Evolutionary conservation across 352 stramenopile genomes (phyloP), one percentile per base, ranked within the genome.

Genomic region (Phytophthora pinifolia): DNA sequence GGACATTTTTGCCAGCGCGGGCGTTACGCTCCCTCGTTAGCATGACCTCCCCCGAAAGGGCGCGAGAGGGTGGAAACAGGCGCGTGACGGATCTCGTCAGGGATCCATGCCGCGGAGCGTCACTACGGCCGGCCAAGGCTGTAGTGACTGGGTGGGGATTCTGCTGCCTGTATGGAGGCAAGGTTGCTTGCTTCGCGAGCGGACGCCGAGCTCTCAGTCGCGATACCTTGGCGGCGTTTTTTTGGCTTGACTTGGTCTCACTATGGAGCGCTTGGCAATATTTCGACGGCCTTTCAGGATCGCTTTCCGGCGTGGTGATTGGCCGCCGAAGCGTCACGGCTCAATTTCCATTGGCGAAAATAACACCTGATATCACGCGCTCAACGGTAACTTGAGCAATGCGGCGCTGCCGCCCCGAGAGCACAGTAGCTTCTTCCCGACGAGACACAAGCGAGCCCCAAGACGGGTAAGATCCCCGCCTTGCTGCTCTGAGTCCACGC

Each of bases 221-320:
- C 6, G 60, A 68, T 46, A 64, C 31, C 22, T 31, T 49, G 14
- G n/a, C 9, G 37, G 41, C 27, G 13, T 52, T 53, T 49, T 49
- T 62, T 62, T 42, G 17, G 17, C n/a, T 48, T 49, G 20, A 41
- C 47, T 59, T 52, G 35, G 9, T 17, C 45, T 47, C 20, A 51
- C 10, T 54, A 54, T 44, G 17, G 15, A 30, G 27, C 27, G n/a
- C 35, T 29, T 38, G 41, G 29, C 18, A 56, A 67, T 59, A 49
- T 67, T 70, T 73, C 39, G 41, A 42, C 50, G 54, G 7, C 59
- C 14, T 38, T 70, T 62, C 46, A 71, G 49, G 61, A 67, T 70
- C 46, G 51, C 0, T 17, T 54, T 12, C 20, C 31, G 31, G 27
- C n/a, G n/a, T 17, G 10, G n/a, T 18, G 33, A 67, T 71, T 71